A percentile compares a stretch with the other conserved stretches of the same genome.
Evolutionary conservation across 305 asterid genomes (phyloP).

Genomic region (Fraxinus xanthoxyloides): DNA sequence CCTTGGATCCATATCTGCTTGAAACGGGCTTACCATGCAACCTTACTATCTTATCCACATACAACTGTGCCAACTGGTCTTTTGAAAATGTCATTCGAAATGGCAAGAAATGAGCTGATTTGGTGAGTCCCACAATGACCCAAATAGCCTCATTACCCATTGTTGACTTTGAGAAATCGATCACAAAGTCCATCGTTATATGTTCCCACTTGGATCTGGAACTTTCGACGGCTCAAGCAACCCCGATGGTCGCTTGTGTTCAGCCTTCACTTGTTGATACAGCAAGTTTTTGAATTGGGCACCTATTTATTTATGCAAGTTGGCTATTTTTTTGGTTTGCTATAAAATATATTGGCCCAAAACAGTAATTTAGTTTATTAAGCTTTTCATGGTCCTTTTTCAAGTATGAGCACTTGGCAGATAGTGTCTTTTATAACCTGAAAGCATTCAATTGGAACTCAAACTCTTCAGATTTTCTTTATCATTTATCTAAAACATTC

Average conservation of each 20-base stretch:
- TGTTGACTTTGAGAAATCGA: neutral
- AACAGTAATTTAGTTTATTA: conserved; percentile 1
- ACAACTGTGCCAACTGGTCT: neutral
- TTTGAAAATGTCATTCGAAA: neutral
- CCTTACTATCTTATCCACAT: neutral
- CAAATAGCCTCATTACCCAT: neutral
- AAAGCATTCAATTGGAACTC: neutral
- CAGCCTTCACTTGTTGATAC: neutral
- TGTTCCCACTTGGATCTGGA: neutral
- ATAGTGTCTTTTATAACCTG: neutral
- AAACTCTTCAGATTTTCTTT: conserved; percentile 4
- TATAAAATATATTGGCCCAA: neutral
- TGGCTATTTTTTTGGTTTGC: conserved; percentile 5
- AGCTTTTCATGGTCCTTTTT: neutral
- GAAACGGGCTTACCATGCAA: neutral
- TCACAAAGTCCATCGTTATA: neutral
- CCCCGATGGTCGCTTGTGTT: neutral
- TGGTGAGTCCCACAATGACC: neutral
- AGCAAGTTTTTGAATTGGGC: neutral
- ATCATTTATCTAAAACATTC: neutral
- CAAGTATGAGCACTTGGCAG: neutral
- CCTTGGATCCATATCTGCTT: neutral
- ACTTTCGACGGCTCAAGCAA: neutral
- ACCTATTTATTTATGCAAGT: conserved; percentile 2
- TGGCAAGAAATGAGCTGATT: neutral